Evolutionary conservation across 2,329 filamentous ascomycete genomes (phyloP), one percentile per base, ranked within the genome.

Genomic region (Claviceps cyperi): DNA sequence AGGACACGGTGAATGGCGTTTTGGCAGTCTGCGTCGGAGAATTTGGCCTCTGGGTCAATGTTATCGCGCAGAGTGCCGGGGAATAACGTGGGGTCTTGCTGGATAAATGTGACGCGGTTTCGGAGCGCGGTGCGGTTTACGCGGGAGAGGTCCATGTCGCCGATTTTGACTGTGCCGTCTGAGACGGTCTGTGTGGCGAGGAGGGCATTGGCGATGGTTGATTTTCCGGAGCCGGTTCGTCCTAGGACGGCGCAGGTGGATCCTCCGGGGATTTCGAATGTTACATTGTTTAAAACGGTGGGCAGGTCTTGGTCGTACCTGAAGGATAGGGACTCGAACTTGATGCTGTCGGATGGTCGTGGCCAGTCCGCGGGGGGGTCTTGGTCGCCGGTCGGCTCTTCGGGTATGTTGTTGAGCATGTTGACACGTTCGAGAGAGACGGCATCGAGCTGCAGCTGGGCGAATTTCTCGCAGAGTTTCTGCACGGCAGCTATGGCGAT

Each of bases 381-480:
- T 3, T 86, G 65, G 1, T 76, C 73, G 1, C 87, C 88, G 0
- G 69, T 72, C 0, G 79, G 70, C 62, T 95, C 89, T 60, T 86
- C 79, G 15, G 90, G 84, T 0, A 95, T 75, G 52, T 86, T 78
- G 1, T 92, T 73, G 0, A 95, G 74, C 63, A 92, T 86, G 9
- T 92, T 80, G 0, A 95, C 83, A 40, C 89, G 79, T 66, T 95
- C 89, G 0, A 95, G 86, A 0, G 85, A 90, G 0, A 94, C 88
- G 56, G 94, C 94, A 60, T 94, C 84, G 77, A 95, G 89, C 62
- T 95, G 88, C 1, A 95, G 73, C 59, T 86, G 80, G 2, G 89
- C 89, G 58, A 94, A 94, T 51, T 80, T 77, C 53, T 80, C 80
- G 64, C 89, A 95, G 0, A 94, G 75, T 1, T 71, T 69, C 45